These are phyloP conservation scores for Eutypella sp. DNA, from an alignment of 2,329 filamentous ascomycete species.

Conservation along the genomic window DNA sequence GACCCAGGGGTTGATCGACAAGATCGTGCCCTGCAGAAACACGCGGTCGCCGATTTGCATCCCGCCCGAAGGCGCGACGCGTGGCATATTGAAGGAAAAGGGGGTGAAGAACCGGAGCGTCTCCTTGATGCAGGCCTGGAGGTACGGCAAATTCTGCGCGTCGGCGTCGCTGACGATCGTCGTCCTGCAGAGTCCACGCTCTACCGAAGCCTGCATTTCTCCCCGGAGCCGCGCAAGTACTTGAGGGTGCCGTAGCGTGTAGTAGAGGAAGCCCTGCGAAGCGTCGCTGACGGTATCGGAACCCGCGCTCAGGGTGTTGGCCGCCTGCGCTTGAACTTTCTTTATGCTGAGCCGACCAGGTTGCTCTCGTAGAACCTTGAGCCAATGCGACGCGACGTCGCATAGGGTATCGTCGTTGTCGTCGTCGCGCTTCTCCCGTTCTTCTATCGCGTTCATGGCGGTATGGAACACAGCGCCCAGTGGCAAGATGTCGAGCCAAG, in stretches of 20 bases:
- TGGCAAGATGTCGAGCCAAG: constrained; percentile 10
- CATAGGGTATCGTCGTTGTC: constrained; percentile 11
- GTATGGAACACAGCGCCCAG: constrained; percentile 4
- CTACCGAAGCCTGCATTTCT: constrained; percentile 19
- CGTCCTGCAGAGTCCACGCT: constrained; percentile 5
- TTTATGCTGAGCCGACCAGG: constrained; percentile 14
- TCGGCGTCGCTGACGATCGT: constrained; percentile 18
- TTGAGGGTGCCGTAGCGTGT: constrained; percentile 17
- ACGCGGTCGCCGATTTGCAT: constrained; percentile 20
- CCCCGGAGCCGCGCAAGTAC: constrained; percentile 2
- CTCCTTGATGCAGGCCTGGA: constrained; percentile 31
- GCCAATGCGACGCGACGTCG: constrained; percentile 13
- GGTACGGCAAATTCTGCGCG: constrained; percentile 25
- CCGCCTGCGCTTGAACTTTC: constrained; percentile 14
- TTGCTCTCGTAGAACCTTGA: constrained; percentile 9
- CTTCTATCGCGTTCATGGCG: constrained; percentile 2
- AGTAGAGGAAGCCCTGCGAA: constrained; percentile 23
- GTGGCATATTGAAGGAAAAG: constrained; percentile 21
- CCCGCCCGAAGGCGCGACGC: constrained; percentile 21
- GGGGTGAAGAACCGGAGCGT: constrained; percentile 24
- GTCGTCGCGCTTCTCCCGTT: constrained; percentile 9
- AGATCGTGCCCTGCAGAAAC: constrained; percentile 23
- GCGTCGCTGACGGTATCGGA: constrained; percentile 16
- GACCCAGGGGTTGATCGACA: constrained; percentile 19
- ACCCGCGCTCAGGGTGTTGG: constrained; percentile 14